Evolutionary conservation across 176 grass and related monocot species (phyloP).

Genomic region (Olyra latifolia): DNA sequence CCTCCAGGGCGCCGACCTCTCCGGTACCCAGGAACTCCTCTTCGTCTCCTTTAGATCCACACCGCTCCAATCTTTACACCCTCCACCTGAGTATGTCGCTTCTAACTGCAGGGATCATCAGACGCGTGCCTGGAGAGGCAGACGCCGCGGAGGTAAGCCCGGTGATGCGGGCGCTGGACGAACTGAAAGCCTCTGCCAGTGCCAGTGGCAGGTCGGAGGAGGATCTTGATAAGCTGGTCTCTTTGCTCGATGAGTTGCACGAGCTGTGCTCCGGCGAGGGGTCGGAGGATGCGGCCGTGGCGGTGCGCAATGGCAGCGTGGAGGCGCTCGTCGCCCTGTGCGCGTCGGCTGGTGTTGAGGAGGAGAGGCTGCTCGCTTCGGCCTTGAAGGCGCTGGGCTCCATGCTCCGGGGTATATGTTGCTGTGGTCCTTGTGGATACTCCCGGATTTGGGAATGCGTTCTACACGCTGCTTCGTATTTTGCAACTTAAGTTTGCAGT

Average conservation of each 20-base stretch:
- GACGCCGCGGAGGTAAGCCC: slow-evolving; percentile 58
- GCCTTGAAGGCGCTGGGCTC: slow-evolving; percentile 71
- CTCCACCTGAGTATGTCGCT: background rate
- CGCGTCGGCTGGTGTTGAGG: slow-evolving; percentile 51
- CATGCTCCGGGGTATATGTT: slow-evolving; percentile 74
- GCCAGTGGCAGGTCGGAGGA: slow-evolving; percentile 24
- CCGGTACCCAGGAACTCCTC: slow-evolving; percentile 41
- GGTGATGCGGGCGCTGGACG: slow-evolving; percentile 60
- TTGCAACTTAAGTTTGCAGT: background rate
- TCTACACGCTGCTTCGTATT: background rate
- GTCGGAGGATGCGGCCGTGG: slow-evolving; percentile 60
- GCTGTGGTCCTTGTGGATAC: background rate
- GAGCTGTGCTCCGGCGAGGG: slow-evolving; percentile 60
- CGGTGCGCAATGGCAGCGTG: slow-evolving; percentile 65
- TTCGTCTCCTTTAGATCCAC: slow-evolving; percentile 14
- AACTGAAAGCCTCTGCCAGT: slow-evolving; percentile 50
- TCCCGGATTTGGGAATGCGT: background rate
- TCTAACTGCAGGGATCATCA: slow-evolving; percentile 64
- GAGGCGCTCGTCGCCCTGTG: slow-evolving; percentile 65
- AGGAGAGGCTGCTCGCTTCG: slow-evolving; percentile 45
- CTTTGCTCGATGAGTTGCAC: slow-evolving; percentile 55
- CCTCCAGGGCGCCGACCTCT: slow-evolving; percentile 85
- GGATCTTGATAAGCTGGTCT: slow-evolving; percentile 43
- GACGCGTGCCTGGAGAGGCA: slow-evolving; percentile 66
- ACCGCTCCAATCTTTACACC: background rate